Evolutionary conservation across 2,329 filamentous ascomycete genomes (phyloP), one percentile per base, ranked within the genome.

Genomic region (Mycocentrospora acerina): DNA sequence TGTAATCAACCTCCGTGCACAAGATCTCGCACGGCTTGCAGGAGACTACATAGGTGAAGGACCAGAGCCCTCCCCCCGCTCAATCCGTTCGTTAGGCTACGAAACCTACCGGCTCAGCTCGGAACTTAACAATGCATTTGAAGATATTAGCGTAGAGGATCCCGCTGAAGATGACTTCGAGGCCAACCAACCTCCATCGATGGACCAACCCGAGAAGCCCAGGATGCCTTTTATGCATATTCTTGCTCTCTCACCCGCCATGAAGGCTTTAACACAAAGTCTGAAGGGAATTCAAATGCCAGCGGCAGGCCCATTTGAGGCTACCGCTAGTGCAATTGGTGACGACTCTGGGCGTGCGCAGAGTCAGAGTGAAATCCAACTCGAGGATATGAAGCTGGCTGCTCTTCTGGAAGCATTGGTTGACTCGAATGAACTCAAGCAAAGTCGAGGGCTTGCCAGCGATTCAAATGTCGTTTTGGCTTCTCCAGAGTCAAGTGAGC

Each of bases 21-120:
- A 83, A 46, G 83, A 86, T 55, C 69, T 94, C 36, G 85, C 85
- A 3, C 76, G 83, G 33, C 71, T 93, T 17, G 75, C 84, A 1
- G 85, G 83, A 3, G 75, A 80, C 29, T 88, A 90, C 53, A 67
- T 90, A 8, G 85, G 83, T 4, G 81, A 86, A 55, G 74, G 77
- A 44, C 44, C 70, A n/a, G 70, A 48, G 69, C 78, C 30, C 73
- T 81, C 25, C 74, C 59, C 67, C 10, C 55, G 65, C 22, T 57
- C 71, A 36, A 52, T 77, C 50, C 59, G 73, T 44, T 60, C 74
- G 42, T 61, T 79, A 38, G 76, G 75, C 2, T 82, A 81, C 48
- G 78, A 82, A 37, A 74, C 79, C 11, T 77, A 79, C 37, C 60
- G 66, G 25, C 59, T 64, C 44, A 68, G 47, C 47, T 62, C 55